Evolutionary conservation across 208 protist species (phyloP).

Genomic region (Leishmania arabica): DNA sequence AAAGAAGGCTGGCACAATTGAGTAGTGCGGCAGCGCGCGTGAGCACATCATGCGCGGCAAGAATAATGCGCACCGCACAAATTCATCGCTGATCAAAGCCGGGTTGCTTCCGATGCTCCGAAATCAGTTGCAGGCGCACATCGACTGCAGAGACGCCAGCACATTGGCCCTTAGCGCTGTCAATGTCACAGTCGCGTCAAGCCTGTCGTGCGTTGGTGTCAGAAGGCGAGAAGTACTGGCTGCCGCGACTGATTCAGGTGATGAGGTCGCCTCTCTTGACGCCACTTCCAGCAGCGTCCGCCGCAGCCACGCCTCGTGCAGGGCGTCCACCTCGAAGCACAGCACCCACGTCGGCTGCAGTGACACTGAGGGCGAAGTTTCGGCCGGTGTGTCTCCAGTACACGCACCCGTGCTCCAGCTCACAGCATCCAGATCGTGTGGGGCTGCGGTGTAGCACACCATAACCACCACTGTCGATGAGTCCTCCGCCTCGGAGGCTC

Average conservation of each 20-base stretch:
- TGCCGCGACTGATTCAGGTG: background rate
- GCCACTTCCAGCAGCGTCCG: background rate
- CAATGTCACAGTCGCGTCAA: background rate
- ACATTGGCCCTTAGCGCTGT: background rate
- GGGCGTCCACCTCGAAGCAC: constrained; percentile 22
- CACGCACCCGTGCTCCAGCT: background rate
- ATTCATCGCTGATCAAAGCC: background rate
- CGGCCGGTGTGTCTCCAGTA: background rate
- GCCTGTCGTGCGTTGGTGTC: background rate
- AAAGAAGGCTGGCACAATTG: background rate
- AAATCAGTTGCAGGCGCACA: background rate
- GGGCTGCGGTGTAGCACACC: constrained; percentile 1
- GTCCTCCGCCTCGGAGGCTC: background rate
- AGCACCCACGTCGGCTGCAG: constrained; percentile 17
- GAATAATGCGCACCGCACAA: background rate
- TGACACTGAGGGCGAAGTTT: background rate
- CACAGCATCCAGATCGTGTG: background rate
- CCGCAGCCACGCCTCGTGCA: constrained; percentile 15
- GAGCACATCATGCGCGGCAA: background rate
- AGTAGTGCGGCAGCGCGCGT: background rate
- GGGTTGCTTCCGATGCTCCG: background rate
- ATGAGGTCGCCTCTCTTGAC: background rate
- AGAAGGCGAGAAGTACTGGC: background rate
- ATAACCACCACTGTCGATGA: background rate
- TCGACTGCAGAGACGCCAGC: background rate